Conservation (phyloP, 1,139 yeast species). For the Suhomyces atakaporum region DNA sequence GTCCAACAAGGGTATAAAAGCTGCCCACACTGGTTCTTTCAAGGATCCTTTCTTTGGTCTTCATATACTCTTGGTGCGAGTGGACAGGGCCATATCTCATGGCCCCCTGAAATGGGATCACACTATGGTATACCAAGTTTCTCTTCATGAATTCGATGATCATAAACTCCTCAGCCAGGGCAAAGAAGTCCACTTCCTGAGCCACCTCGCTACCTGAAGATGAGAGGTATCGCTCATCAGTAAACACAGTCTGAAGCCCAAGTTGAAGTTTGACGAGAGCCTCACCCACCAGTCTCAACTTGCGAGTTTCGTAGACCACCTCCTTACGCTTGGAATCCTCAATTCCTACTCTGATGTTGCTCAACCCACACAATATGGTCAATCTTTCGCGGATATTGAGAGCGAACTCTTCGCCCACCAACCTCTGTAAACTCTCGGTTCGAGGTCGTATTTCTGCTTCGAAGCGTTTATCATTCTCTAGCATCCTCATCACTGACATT, state of each 20-base stretch:
- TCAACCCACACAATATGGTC: slow-evolving; percentile 26
- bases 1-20: slow-evolving; percentile 43
- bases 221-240: slow-evolving; percentile 30
- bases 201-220: slow-evolving; percentile 30
- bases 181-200: slow-evolving; percentile 21
- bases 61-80: slow-evolving; percentile 15
- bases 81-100: slow-evolving; percentile 20
- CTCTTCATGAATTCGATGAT: slow-evolving; percentile 38
- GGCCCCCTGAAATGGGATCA: slow-evolving; percentile 36
- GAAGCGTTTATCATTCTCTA: slow-evolving; percentile 16
- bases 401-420: slow-evolving; percentile 22
- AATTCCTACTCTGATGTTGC: slow-evolving; percentile 15
- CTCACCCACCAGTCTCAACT: slow-evolving; percentile 26
- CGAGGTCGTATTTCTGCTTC: slow-evolving; percentile 12
- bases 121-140: slow-evolving; percentile 27
- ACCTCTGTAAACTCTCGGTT: slow-evolving; percentile 14
- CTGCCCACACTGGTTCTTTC: slow-evolving; percentile 37
- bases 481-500: slow-evolving; percentile 13
- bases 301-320: slow-evolving; percentile 16
- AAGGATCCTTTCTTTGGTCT: slow-evolving; percentile 18
- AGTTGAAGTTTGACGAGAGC: slow-evolving; percentile 23
- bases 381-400: slow-evolving; percentile 27
- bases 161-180: slow-evolving; percentile 20
- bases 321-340: background rate
- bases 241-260: slow-evolving; percentile 27